A percentile compares a stretch with the other conserved stretches of the same genome.
Conservation (phyloP, 805 yeast genomes). For the Kodamaea leandrae region DNA sequence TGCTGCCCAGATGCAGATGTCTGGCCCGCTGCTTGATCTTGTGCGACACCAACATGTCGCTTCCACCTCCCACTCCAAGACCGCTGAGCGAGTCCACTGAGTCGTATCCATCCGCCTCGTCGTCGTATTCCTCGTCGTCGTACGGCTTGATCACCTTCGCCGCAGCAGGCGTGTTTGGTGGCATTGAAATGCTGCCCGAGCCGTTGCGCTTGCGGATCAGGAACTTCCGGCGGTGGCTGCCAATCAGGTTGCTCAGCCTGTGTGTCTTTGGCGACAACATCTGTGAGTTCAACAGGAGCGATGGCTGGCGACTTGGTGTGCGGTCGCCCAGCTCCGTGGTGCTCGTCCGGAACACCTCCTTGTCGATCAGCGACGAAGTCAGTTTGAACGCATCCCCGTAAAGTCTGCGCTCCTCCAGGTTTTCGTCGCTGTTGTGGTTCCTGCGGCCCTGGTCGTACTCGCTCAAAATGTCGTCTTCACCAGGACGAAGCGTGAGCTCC, state of each 20-base stretch:
- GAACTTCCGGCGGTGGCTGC: slow-evolving; percentile 56
- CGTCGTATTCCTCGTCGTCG: slow-evolving; percentile 29
- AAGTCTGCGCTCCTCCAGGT: slow-evolving; percentile 31
- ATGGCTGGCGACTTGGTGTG: slow-evolving; percentile 38
- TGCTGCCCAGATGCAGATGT: slow-evolving; percentile 32
- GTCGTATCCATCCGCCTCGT: slow-evolving; percentile 44
- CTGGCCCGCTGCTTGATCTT: slow-evolving; percentile 51
- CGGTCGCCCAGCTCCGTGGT: slow-evolving; percentile 27
- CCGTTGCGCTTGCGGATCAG: slow-evolving; percentile 55
- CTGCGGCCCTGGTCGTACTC: slow-evolving; percentile 6
- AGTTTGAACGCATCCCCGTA: slow-evolving; percentile 42
- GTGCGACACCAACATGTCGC: slow-evolving; percentile 61
- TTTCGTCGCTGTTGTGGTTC: slow-evolving; percentile 16
- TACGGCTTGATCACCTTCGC: slow-evolving; percentile 27
- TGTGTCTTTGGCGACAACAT: slow-evolving; percentile 34
- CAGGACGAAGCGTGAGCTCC: slow-evolving; percentile 8
- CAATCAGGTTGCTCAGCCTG: slow-evolving; percentile 38
- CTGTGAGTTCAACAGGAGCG: slow-evolving; percentile 31
- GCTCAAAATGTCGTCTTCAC: slow-evolving; percentile 10
- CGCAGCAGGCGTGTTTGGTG: slow-evolving; percentile 59
- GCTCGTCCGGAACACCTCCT: slow-evolving; percentile 13
- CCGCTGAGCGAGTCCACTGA: slow-evolving; percentile 57
- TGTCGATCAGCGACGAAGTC: slow-evolving; percentile 27
- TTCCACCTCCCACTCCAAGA: slow-evolving; percentile 42
- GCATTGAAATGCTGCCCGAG: slow-evolving; percentile 32